These are phyloP conservation scores for Sesbania bispinosa DNA, from an alignment of 306 rosid species.

Conservation along the genomic window DNA sequence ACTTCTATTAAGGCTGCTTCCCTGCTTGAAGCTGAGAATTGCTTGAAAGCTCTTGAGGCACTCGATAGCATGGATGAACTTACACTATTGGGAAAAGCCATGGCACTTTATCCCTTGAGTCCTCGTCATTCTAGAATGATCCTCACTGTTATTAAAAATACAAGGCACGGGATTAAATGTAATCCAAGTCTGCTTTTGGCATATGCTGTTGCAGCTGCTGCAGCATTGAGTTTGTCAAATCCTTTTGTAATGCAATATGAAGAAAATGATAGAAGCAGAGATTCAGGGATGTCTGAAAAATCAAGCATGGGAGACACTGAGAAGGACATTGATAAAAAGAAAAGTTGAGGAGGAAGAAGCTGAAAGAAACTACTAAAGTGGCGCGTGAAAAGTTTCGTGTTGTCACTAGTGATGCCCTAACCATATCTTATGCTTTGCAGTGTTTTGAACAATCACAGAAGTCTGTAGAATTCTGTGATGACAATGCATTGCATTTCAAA, in stretches of 20 bases:
- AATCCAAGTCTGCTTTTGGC: constrained; percentile 62
- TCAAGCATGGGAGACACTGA: constrained; percentile 16
- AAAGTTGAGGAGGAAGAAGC: constrained; percentile 59
- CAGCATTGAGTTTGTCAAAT: constrained; percentile 83
- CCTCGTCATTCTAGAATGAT: constrained; percentile 98
- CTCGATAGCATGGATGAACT: constrained; percentile 62
- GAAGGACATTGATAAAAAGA: constrained; percentile 43
- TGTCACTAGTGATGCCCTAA: constrained; percentile 73
- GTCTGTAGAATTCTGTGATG: constrained; percentile 57
- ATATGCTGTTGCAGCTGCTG: constrained; percentile 78
- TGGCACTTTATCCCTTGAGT: constrained; percentile 88
- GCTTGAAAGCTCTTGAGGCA: constrained; percentile 87
- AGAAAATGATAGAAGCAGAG: constrained; percentile 44
- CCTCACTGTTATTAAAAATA: constrained; percentile 61
- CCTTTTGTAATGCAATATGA: constrained; percentile 71
- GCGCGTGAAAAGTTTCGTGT: constrained; percentile 63
- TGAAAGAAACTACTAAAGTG: constrained; percentile 55
- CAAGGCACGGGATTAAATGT: constrained; percentile 45
- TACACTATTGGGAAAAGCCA: constrained; percentile 73
- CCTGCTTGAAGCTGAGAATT: constrained; percentile 72
- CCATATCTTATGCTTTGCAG: constrained; percentile 73
- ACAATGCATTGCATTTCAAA: constrained; percentile 65
- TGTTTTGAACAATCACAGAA: constrained; percentile 63
- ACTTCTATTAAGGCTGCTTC: constrained; percentile 67
- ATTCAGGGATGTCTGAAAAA: constrained; percentile 35